Percentiles rank a stretch among this genome's conserved stretches.
phyloP scores from a whole-genome alignment of 306 rosid genomes.

The Fragaria ananassa region DNA sequence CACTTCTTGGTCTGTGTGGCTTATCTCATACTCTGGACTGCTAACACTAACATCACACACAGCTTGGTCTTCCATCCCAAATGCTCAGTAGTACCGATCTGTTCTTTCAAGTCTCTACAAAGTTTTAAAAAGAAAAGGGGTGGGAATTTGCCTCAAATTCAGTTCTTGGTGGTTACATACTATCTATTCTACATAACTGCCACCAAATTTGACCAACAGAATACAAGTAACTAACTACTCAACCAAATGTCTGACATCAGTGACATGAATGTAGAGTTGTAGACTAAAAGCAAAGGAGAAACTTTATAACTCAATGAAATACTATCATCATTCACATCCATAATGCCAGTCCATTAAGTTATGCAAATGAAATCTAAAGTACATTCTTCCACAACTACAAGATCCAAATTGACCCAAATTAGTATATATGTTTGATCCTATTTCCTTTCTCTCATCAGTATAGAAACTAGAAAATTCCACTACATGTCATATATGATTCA shows the following conservation, averaged over 20 bases:
- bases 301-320: background rate
- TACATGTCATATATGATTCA: background rate
- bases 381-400: background rate
- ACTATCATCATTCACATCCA: constrained; percentile 1
- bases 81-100: constrained; percentile 1
- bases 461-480: background rate
- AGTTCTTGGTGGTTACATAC: background rate
- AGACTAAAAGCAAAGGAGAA: background rate
- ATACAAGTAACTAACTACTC: constrained; percentile 1
- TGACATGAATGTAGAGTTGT: background rate
- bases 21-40: constrained; percentile 34
- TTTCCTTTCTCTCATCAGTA: background rate
- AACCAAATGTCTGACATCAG: background rate
- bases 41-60: constrained; percentile 26
- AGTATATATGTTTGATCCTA: background rate
- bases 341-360: background rate
- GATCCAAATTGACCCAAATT: background rate
- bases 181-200: background rate
- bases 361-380: background rate
- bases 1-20: constrained; percentile 31
- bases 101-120: constrained; percentile 6
- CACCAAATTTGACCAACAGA: background rate
- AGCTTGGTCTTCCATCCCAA: constrained; percentile 48
- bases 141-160: constrained; percentile 4
- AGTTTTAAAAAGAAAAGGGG: constrained; percentile 2